These are phyloP conservation scores for Ustilago loliicola DNA, from an alignment of 1,284 basidiomycete species.

Conservation along the genomic window DNA sequence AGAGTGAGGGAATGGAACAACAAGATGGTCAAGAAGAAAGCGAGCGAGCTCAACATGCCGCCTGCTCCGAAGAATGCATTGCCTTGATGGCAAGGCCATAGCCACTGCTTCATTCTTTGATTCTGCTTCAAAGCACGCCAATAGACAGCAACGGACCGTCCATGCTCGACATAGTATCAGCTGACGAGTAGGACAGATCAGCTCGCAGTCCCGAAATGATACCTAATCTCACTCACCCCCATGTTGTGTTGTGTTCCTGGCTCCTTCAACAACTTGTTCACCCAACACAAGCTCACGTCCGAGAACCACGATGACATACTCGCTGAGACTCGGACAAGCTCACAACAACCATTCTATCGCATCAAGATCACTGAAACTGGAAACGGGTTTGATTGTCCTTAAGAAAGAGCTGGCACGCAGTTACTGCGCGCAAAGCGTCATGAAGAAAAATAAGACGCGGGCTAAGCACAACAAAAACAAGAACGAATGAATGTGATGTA, in stretches of 20 bases:
- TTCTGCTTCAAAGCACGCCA: not conserved
- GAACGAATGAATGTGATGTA: conserved; percentile 10
- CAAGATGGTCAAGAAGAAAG: conserved; percentile 47
- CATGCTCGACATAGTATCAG: too few species aligned
- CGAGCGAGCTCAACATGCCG: conserved; percentile 55
- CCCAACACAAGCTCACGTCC: too few species aligned
- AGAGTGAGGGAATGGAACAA: conserved; percentile 52
- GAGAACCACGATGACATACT: too few species aligned
- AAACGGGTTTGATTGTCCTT: conserved; percentile 9
- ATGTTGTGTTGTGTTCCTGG: too few species aligned
- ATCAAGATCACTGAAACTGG: not conserved
- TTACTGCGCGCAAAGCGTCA: not conserved
- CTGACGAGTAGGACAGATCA: too few species aligned
- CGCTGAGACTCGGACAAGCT: too few species aligned
- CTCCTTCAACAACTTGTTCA: too few species aligned
- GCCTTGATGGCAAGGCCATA: conserved; percentile 7
- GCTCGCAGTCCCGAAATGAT: not conserved
- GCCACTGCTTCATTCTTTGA: not conserved
- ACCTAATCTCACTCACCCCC: not conserved
- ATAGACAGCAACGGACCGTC: not conserved
- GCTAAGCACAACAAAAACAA: not conserved
- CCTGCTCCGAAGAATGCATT: conserved; percentile 43
- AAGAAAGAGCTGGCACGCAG: conserved; percentile 5
- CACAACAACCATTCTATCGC: not conserved
- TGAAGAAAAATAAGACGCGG: not conserved